Percentiles rank a stretch among this genome's conserved stretches.
Conservation (phyloP, 306 rosid species). For the Crotalaria pallida region DNA sequence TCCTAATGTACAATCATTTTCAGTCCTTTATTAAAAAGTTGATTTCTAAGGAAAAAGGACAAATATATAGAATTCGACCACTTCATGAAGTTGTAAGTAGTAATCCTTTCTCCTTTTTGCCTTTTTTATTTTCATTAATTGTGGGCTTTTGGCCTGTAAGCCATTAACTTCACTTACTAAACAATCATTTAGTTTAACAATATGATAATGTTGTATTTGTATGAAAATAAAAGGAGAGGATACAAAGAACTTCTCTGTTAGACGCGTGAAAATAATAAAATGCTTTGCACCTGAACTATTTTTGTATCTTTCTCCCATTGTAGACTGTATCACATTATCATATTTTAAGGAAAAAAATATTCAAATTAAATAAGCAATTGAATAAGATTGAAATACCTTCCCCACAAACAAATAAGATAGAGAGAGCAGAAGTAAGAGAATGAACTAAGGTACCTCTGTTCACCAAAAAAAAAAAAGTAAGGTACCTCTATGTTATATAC, state of each 20-base stretch:
- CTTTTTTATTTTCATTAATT: not conserved
- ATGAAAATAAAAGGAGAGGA: not conserved
- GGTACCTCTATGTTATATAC: not conserved
- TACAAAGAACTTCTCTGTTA: not conserved
- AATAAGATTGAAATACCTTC: not conserved
- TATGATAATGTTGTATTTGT: not conserved
- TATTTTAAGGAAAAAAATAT: not conserved
- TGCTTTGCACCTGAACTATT: not conserved
- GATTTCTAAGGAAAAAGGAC: constrained; percentile 9
- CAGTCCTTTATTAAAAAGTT: constrained; percentile 9
- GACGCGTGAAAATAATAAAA: not conserved
- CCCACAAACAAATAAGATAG: not conserved
- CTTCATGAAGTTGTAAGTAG: not conserved
- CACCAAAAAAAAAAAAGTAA: no score
- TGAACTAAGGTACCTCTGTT: not conserved
- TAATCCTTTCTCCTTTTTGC: not conserved
- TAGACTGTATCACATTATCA: not conserved
- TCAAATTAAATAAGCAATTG: not conserved
- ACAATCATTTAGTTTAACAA: not conserved
- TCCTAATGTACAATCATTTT: constrained; percentile 9
- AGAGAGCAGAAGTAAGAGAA: not conserved
- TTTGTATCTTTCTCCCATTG: not conserved
- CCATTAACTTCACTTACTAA: not conserved
- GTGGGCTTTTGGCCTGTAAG: not conserved
- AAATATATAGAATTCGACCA: constrained; percentile 10